phyloP scores from a whole-genome alignment of 805 yeast species.

The Metschnikowia drakensbergensis region DNA sequence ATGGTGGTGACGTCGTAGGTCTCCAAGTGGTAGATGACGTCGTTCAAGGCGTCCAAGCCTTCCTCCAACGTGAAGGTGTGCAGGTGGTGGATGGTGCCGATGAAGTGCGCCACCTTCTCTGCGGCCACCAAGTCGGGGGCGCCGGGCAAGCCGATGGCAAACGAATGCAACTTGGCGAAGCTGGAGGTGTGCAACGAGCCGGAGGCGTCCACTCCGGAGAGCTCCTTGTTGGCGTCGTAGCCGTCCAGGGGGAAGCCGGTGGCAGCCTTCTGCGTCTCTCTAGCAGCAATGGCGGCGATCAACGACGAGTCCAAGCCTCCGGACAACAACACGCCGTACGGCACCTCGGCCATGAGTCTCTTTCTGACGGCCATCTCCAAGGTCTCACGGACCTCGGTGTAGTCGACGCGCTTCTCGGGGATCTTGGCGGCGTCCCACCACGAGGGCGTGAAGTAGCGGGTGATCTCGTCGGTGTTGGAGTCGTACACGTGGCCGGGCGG shows the following conservation, averaged over 20 bases:
- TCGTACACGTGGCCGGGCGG: slow-evolving; percentile 99
- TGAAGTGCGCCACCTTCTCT: slow-evolving; percentile 90
- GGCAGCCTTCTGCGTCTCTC: slow-evolving; percentile 85
- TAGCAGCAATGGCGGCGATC: slow-evolving; percentile 95
- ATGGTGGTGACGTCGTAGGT: slow-evolving; percentile 98
- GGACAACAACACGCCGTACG: slow-evolving; percentile 93
- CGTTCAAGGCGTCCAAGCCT: slow-evolving; percentile 92
- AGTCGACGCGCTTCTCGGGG: slow-evolving; percentile 77
- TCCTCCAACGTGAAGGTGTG: slow-evolving; percentile 96
- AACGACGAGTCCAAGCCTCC: slow-evolving; percentile 98
- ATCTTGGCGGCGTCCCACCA: slow-evolving; percentile 88
- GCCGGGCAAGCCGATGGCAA: slow-evolving; percentile 94
- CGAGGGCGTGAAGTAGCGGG: slow-evolving; percentile 85
- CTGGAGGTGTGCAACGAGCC: slow-evolving; percentile 80
- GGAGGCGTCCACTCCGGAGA: slow-evolving; percentile 88
- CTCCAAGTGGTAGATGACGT: slow-evolving; percentile 93
- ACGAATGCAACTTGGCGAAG: slow-evolving; percentile 85
- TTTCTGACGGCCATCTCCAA: slow-evolving; percentile 95
- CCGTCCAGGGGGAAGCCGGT: slow-evolving; percentile 44
- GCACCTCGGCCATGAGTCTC: slow-evolving; percentile 99
- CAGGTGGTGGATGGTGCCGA: slow-evolving; percentile 96
- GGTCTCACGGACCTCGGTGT: slow-evolving; percentile 64
- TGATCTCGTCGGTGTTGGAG: slow-evolving; percentile 77
- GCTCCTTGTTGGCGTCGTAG: slow-evolving; percentile 59
- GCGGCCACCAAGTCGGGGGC: slow-evolving; percentile 99